Evolutionary conservation across 306 rosid genomes (phyloP).

Genomic region (Dryas alaskensis): DNA sequence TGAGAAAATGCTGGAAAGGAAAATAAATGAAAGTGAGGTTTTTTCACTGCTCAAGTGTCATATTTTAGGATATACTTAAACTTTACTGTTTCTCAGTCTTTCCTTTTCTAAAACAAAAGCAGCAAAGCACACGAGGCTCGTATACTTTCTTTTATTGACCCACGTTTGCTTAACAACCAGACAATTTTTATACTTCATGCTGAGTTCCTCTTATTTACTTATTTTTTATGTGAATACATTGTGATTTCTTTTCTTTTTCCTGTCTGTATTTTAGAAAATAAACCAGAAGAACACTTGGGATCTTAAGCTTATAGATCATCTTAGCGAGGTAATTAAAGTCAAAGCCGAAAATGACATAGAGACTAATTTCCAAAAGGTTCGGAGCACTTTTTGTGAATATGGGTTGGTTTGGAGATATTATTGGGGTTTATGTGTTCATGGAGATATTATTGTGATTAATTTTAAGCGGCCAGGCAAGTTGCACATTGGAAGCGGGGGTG

Average conservation of each 20-base stretch:
- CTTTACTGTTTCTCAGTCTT: not conserved
- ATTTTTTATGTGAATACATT: not conserved
- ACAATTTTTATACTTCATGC: not conserved
- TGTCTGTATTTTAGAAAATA: constrained; percentile 58
- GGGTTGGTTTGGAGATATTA: not conserved
- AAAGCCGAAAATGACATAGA: constrained; percentile 65
- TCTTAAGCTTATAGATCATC: constrained; percentile 83
- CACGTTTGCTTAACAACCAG: not conserved
- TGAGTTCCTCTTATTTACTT: not conserved
- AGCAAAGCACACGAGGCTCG: not conserved
- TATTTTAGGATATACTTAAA: not conserved
- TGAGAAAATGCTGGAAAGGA: not conserved
- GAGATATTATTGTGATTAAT: not conserved
- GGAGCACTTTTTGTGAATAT: not conserved
- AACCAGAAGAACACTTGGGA: constrained; percentile 97
- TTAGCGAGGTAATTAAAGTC: constrained; percentile 76
- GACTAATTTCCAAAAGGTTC: constrained; percentile 86
- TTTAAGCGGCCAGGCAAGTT: constrained; percentile 68
- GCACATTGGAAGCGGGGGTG: constrained; percentile 99
- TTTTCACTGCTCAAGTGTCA: not conserved
- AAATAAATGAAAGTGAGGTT: not conserved
- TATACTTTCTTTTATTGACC: not conserved
- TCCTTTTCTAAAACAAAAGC: not conserved
- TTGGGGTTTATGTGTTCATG: not conserved
- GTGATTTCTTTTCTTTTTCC: not conserved